Evolutionary conservation across 2,329 filamentous ascomycete species (phyloP), one percentile per base, ranked within the genome.

Genomic region (Trichophyton verrucosum): DNA sequence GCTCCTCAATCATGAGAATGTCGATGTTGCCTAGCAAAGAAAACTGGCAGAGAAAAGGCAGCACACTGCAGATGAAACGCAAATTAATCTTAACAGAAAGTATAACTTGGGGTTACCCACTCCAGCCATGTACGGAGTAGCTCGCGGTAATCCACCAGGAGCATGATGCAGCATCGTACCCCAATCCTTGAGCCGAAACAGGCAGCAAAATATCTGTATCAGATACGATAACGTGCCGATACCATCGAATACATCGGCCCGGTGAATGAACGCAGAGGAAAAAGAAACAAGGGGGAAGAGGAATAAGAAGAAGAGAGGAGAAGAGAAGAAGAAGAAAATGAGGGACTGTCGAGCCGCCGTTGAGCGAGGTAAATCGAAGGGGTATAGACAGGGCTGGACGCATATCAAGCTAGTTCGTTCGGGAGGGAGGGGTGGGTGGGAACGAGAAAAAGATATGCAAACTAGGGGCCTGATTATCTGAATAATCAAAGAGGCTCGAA

Each of bases 401-500:
- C 49, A 53, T 53, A 22, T 6, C 17, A 8, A 53, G 49, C 46
- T 51, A 24, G 22, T 27, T 51, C 8, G 46, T 13, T 38, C 33
- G 33, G 46, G 20, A 13, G 46, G 20, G 46, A 20, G 46, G 46
- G 20, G 22, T 24, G 46, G 2, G 46, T 38, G 33, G 33, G 33
- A 38, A 38, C 33, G 46, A 51, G 27, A 51, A 22, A 22, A 24
- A 53, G 49, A 53, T 53, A 22, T 53, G 49, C 49, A 33, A 22
- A 8, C 22, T 27, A 38, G 33, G 46, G 46, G 46, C 22, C 46
- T 53, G 49, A 17, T 30, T 53, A 53, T 53, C 49, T 53, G 49
- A 53, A 53, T 53, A 53, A 53, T 53, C 49, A 53, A 20, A 53
- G 49, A 53, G 49, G 49, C 49, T 53, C 49, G 49, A 53, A 53